Conservation (phyloP, 257 asterid genomes). For the Cordia subcordata region DNA sequence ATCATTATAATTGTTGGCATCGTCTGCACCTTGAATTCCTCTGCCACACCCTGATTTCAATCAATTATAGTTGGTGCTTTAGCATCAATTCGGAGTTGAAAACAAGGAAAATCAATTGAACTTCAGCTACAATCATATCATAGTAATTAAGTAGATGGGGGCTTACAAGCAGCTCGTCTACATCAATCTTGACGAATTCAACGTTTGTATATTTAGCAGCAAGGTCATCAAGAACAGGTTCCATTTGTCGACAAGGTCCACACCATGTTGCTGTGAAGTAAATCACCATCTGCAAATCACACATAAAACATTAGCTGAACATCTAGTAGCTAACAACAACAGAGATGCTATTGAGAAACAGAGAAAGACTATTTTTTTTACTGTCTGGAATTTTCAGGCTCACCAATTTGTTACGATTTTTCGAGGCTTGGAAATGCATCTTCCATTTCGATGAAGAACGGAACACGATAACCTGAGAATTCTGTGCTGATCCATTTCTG, state of each 20-base stretch:
- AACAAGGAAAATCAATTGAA: neutral
- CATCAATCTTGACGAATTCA: constrained; percentile 71
- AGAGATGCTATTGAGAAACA: neutral
- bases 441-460: constrained; percentile 57
- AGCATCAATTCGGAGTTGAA: neutral
- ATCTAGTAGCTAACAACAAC: too few species aligned
- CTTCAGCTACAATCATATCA: neutral
- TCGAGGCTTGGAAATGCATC: constrained; percentile 46
- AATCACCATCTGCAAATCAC: constrained; percentile 50
- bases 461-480: constrained; percentile 39
- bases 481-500: constrained; percentile 13
- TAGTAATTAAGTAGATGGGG: neutral
- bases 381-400: neutral
- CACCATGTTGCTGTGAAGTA: constrained; percentile 80
- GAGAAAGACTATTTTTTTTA: neutral
- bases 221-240: constrained; percentile 46
- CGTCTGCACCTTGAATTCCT: constrained; percentile 18
- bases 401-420: constrained; percentile 59
- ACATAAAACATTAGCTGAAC: too few species aligned
- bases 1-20: constrained; percentile 34
- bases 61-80: neutral
- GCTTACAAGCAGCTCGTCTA: constrained; percentile 57
- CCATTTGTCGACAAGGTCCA: constrained; percentile 54
- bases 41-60: constrained; percentile 23
- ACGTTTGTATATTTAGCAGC: constrained; percentile 49